Evolutionary conservation across 495 filamentous ascomycete genomes (phyloP), one percentile per base, ranked within the genome.

Genomic region (Rhizodiscina lignyota): DNA sequence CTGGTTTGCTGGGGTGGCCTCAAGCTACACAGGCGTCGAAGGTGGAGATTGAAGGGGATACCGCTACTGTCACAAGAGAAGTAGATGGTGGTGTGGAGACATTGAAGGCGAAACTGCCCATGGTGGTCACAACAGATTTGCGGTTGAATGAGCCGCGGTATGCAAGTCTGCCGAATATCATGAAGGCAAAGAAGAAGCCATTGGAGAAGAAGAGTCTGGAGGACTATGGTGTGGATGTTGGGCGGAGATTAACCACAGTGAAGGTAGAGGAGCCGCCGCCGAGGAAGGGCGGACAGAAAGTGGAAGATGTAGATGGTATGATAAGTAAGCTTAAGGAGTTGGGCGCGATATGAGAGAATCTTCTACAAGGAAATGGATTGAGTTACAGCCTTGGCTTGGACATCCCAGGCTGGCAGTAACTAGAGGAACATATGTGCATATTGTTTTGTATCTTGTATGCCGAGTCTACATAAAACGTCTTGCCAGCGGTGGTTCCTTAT

Each of bases 161-260:
- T 60, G 87, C 85, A 34, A 92, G 72, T 56, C 54, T 97, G 67
- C 87, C 83, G 47, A 94, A 94, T 59, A 96, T 97, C 40, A 97
- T 97, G 91, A 96, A 94, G 74, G 89, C 89, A 36, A 96, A 96
- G 79, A 97, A 96, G 80, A 97, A 96, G 75, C 78, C 79, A 47
- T 49, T 97, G 46, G 82, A 84, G 56, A 96, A 92, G 77, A 79
- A 80, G 70, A 80, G 62, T 32, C 51, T 92, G 53, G 70, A 56
- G 33, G 87, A 96, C 53, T 77, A 75, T 55, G 84, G 81, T 0
- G 66, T 85, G 5, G 74, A 83, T 50, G 64, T 71, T 34, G 64
- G 64, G 57, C 74, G 62, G 55, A 64, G 87, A 50, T 61, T 97
- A 58, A 91, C 85, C 76, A 79, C 82, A 33, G 33, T 94, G 38